Evolutionary conservation across 257 asterid genomes (phyloP), one percentile per base, ranked within the genome.

Genomic region (Cynanchum wilfordii): DNA sequence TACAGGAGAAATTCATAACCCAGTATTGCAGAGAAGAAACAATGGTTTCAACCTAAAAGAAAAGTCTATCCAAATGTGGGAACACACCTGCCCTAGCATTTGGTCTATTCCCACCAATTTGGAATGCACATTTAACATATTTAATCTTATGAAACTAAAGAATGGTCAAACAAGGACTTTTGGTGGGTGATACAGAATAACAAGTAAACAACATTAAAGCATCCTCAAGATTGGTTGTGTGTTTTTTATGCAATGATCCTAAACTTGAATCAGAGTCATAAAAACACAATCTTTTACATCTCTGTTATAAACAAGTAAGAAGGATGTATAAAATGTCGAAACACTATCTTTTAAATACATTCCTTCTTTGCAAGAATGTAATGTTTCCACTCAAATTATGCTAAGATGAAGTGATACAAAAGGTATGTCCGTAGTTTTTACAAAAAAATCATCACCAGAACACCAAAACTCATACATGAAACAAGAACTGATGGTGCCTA

Each of bases 71-170:
- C 57, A 54, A 54, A 20, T 9, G 33, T 20, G 16, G 64, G 47
- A 68, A 24, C 16, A 13, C 24, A n/a, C 59, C 72, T 12, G 22
- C 40, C 40, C 59, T 7, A 56, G 40, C 59, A 25, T 47, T 49
- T 45, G 40, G 58, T 25, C 16, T 68, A 69, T 33, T 8, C 73
- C 73, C 42, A 69, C 73, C 27, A 68, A 50, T 27, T 17, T 68
- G 25, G 57, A 68, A 30, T 16, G 16, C 7, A 6, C 49, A 63
- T 20, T 15, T 64, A 16, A 63, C 40, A 7, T 67, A 68, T 47
- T 55, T 12, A 27, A 44, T 3, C 10, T 6, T 30, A 24, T 45
- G 22, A 25, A 36, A 47, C 69, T 17, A 33, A 25, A 68, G 72
- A 49, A 68, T 47, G 25, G 42, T 68, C 42, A 68, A 63, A 29